phyloP scores from a whole-genome alignment of 2,329 filamentous ascomycete genomes.

The Aspergillus fumigatiaffinis region DNA sequence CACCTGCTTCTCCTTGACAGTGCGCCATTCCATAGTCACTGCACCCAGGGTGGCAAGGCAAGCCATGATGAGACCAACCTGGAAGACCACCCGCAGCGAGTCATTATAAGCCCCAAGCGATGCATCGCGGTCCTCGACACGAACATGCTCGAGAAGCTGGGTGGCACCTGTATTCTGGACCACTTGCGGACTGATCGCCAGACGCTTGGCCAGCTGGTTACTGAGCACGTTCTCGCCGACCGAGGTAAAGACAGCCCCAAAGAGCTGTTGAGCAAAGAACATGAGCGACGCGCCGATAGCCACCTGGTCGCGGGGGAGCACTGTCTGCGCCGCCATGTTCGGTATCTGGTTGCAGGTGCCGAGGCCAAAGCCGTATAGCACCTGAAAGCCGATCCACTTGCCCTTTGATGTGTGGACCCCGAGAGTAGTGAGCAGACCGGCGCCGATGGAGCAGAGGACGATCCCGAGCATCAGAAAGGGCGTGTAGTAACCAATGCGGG shows the following conservation, averaged over 20 bases:
- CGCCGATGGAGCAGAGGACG: constrained; percentile 34
- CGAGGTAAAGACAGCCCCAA: constrained; percentile 45
- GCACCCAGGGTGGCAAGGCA: not conserved
- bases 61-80: not conserved
- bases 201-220: not conserved
- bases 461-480: constrained; percentile 33
- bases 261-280: constrained; percentile 34
- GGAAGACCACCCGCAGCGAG: not conserved
- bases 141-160: not conserved
- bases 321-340: constrained; percentile 32
- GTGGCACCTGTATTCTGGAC: not conserved
- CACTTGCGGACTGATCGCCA: not conserved
- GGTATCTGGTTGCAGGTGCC: constrained; percentile 35
- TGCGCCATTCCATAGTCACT: not conserved
- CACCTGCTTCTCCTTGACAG: not conserved
- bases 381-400: constrained; percentile 38
- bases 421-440: constrained; percentile 41
- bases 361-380: constrained; percentile 31
- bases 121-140: not conserved
- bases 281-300: constrained; percentile 33
- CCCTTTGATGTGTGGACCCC: constrained; percentile 26
- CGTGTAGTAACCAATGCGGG: constrained; percentile 34
- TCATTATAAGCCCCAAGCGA: not conserved
- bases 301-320: constrained; percentile 27
- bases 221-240: constrained; percentile 29